phyloP scores from a whole-genome alignment of 2,329 filamentous ascomycete species.

The Aspergillus persii region DNA sequence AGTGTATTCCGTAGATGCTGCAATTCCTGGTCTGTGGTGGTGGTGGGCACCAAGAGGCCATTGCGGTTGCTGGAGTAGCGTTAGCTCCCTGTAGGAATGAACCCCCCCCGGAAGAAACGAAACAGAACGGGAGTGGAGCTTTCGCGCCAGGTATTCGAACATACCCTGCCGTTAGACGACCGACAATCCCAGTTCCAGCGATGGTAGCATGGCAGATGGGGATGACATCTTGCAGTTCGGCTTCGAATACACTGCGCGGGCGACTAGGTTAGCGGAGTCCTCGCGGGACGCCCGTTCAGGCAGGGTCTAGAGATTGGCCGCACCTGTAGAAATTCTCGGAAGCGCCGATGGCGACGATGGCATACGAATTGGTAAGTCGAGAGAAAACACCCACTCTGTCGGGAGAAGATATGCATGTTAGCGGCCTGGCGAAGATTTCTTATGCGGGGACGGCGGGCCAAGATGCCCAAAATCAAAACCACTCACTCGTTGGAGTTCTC shows the following conservation, averaged over 20 bases:
- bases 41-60: conserved; percentile 92
- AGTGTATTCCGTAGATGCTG: conserved; percentile 95
- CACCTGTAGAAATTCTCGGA: conserved; percentile 98
- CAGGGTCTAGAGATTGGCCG: conserved; percentile 14
- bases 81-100: background rate
- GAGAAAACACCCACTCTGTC: conserved; percentile 90
- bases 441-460: background rate
- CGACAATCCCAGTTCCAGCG: conserved; percentile 92
- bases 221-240: conserved; percentile 94
- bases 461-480: background rate
- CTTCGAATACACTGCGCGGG: conserved; percentile 77
- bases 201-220: conserved; percentile 97
- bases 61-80: conserved; percentile 72
- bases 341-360: conserved; percentile 87
- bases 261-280: background rate
- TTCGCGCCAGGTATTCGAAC: conserved; percentile 23
- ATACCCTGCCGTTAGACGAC: conserved; percentile 87
- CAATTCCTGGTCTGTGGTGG: conserved; percentile 95
- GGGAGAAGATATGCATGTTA: background rate
- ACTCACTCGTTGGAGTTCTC: conserved; percentile 52
- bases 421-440: background rate
- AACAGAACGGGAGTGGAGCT: too few species aligned
- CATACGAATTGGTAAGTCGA: conserved; percentile 95
- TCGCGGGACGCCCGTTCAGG: background rate
- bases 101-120: too few species aligned